Evolutionary conservation across 2,329 filamentous ascomycete genomes (phyloP).

Genomic region (Cladophialophora chaetospira): DNA sequence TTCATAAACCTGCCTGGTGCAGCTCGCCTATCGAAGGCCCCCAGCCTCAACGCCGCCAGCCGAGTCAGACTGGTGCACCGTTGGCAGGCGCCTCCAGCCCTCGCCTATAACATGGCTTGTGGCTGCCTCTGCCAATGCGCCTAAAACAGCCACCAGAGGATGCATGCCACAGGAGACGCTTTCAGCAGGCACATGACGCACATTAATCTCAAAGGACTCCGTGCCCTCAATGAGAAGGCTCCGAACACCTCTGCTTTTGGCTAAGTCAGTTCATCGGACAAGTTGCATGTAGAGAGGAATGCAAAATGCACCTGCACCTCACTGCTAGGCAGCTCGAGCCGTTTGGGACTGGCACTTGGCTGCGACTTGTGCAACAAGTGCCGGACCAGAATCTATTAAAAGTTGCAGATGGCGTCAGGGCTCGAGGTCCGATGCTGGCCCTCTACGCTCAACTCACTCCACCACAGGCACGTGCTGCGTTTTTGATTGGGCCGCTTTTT

Average conservation of each 20-base stretch:
- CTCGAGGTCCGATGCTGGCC: constrained; percentile 14
- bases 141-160: neutral
- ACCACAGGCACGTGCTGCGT: constrained; percentile 6
- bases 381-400: constrained; percentile 17
- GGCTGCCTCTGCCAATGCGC: neutral
- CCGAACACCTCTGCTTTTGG: neutral
- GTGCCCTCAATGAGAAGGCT: too few species aligned
- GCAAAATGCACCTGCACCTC: neutral
- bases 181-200: neutral
- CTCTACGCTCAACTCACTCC: neutral
- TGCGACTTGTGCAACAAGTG: neutral
- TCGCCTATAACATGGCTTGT: neutral
- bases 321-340: neutral
- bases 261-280: neutral
- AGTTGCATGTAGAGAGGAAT: neutral
- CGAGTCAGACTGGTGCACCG: neutral
- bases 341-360: neutral
- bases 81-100: neutral
- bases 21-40: constrained; percentile 6
- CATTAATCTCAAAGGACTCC: too few species aligned
- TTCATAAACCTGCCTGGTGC: neutral
- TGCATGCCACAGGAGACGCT: neutral
- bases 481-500: constrained; percentile 16
- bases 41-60: neutral
- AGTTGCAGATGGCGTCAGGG: constrained; percentile 14